Conservation (phyloP, 371 early-diverging fungal genomes). For the Actinomortierella wolfii region DNA sequence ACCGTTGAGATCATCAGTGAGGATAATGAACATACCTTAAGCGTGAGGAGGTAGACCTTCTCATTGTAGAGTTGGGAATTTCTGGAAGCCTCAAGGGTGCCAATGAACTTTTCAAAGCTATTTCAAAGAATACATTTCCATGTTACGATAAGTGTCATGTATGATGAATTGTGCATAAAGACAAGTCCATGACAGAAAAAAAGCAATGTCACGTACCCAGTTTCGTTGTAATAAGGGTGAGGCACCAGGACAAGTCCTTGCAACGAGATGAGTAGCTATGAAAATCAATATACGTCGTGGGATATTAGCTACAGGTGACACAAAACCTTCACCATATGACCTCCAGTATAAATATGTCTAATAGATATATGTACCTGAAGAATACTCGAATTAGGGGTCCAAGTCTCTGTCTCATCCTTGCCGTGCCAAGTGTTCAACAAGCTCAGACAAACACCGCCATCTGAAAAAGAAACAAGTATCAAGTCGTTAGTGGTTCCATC, state of each 20-base stretch:
- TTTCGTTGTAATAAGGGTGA: slow-evolving; percentile 60
- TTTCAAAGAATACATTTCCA: too few relatives aligned
- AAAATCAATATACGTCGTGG: not conserved
- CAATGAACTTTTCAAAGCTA: slow-evolving; percentile 51
- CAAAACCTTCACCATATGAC: too few relatives aligned
- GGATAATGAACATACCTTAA: slow-evolving; percentile 29
- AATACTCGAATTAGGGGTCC: slow-evolving; percentile 51
- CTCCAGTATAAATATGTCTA: too few relatives aligned
- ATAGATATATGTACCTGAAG: slow-evolving; percentile 51
- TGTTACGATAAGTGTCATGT: too few relatives aligned
- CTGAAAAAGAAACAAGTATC: slow-evolving; percentile 6
- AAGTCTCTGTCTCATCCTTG: slow-evolving; percentile 54
- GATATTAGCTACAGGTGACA: too few relatives aligned
- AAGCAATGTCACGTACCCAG: slow-evolving; percentile 46
- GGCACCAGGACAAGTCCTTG: slow-evolving; percentile 58
- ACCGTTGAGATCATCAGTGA: too few relatives aligned
- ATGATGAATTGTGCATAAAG: too few relatives aligned
- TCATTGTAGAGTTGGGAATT: slow-evolving; percentile 53
- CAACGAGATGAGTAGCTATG: slow-evolving; percentile 52
- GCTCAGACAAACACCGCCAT: slow-evolving; percentile 57
- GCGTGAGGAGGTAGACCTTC: slow-evolving; percentile 52
- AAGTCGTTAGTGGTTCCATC: too few relatives aligned
- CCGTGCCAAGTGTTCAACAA: slow-evolving; percentile 61
- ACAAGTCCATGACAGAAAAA: not conserved
- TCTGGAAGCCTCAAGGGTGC: slow-evolving; percentile 50